Percentiles rank a stretch among this genome's conserved stretches.
phyloP scores from a whole-genome alignment of 2,329 filamentous ascomycete genomes.

The Aureobasidium sp. region DNA sequence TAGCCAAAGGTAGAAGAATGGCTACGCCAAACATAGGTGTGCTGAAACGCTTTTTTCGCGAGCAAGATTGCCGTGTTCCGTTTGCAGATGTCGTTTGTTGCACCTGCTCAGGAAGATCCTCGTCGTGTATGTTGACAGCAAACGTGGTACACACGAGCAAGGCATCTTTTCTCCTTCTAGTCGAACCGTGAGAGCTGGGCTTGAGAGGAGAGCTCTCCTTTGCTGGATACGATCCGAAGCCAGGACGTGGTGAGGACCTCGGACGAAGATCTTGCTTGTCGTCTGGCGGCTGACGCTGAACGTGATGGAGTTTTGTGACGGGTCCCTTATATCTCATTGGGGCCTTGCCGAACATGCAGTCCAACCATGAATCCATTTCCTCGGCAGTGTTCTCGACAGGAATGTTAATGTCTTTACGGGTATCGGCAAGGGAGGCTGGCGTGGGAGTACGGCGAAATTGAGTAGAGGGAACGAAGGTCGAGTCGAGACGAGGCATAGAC shows the following conservation, averaged over 20 bases:
- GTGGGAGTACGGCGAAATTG: neutral
- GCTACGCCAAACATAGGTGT: constrained; percentile 11
- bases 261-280: neutral
- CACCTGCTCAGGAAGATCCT: constrained; percentile 3
- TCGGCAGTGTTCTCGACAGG: constrained; percentile 52
- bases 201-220: neutral
- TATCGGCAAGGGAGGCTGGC: neutral
- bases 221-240: neutral
- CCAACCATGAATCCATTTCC: constrained; percentile 61
- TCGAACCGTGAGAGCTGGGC: neutral
- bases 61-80: neutral
- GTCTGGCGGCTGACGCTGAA: constrained; percentile 32
- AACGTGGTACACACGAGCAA: constrained; percentile 8
- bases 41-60: neutral
- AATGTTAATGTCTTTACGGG: neutral
- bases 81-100: neutral
- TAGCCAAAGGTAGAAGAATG: neutral
- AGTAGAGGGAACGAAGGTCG: constrained; percentile 1
- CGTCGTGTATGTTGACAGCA: neutral
- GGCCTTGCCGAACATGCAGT: constrained; percentile 72
- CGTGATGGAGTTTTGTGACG: constrained; percentile 69
- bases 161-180: neutral
- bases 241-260: neutral
- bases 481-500: neutral
- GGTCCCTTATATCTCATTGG: constrained; percentile 70